A percentile compares a stretch with the other conserved stretches of the same genome.
Conservation (phyloP, 208 protist genomes). For the Leishmania aethiopica region DNA sequence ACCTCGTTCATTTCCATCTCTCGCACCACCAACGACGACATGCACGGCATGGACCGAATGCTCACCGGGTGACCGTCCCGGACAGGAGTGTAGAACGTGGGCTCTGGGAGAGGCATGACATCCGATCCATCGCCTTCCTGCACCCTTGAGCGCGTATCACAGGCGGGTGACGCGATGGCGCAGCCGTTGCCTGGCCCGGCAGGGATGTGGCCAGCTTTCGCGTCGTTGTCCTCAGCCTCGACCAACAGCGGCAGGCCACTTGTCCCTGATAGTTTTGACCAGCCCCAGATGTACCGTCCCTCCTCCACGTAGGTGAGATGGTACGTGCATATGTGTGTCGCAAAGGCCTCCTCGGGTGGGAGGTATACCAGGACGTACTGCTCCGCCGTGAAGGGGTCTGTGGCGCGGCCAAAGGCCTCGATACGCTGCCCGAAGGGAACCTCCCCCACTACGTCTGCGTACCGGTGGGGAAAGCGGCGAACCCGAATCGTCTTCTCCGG, state of each 20-base stretch:
- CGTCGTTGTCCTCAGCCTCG: slow-evolving; percentile 21
- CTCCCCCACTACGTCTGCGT: slow-evolving; percentile 72
- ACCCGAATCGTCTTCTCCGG: slow-evolving; percentile 57
- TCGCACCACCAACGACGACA: slow-evolving; percentile 35
- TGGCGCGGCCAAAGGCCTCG: slow-evolving; percentile 55
- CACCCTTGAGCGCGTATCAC: background rate
- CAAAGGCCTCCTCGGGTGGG: slow-evolving; percentile 26
- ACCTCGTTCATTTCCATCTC: slow-evolving; percentile 78
- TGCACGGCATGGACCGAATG: slow-evolving; percentile 54
- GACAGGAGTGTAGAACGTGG: slow-evolving; percentile 56
- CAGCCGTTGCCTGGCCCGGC: background rate
- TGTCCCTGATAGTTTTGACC: slow-evolving; percentile 64
- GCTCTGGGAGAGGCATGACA: slow-evolving; percentile 26
- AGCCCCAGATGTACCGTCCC: slow-evolving; percentile 73
- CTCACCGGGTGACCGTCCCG: slow-evolving; percentile 42
- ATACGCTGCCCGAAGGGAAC: slow-evolving; percentile 56
- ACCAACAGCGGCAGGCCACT: slow-evolving; percentile 54
- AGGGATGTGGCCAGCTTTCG: background rate
- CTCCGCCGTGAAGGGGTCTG: slow-evolving; percentile 63
- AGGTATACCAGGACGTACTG: slow-evolving; percentile 71
- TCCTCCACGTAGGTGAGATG: slow-evolving; percentile 35
- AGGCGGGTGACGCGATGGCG: background rate
- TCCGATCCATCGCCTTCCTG: background rate
- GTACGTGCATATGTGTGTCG: slow-evolving; percentile 36
- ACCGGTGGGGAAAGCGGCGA: slow-evolving; percentile 64